Evolutionary conservation across 371 early-diverging fungal species (phyloP), one percentile per base, ranked within the genome.

Genomic region (Actinomortierella wolfii): DNA sequence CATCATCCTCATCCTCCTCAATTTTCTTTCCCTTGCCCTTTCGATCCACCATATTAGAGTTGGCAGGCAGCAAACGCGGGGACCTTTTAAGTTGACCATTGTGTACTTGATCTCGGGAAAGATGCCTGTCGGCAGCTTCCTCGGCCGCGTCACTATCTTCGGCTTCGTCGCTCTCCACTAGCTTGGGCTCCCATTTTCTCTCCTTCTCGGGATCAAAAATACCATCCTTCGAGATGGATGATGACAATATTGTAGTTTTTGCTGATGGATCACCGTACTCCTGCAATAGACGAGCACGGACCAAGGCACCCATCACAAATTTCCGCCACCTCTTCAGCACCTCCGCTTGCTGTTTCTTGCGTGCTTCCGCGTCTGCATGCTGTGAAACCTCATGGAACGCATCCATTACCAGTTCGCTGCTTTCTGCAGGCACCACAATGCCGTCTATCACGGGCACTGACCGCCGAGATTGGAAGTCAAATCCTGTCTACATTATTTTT

Each of bases 371-470:
- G 21, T 79, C 76, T 44, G 81, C 73, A 23, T 75, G 60, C 13
- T 59, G 54, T 23, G 24, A 50, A 0, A 67, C 42, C 64, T 67
- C 76, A 80, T 56, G 63, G 46, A 59, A 73, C 0, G 66, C 93
- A 65, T 91, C 91, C 50, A 78, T 47, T 0, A 95, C 56, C 20
- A 92, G 62, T 7, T 81, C 83, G 23, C 82, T 80, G 17, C 75
- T 58, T 39, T 89, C 89, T 39, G 78, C 65, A 9, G 87, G 83
- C 0, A 94, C 85, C 13, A 96, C 88, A 43, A 94, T 85, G 14
- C 96, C 96, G 9, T 80, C 58, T 1, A 86, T 65, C 3, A 87
- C 77, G 2, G 96, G 96, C 2, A 86, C 76, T 23, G 87, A 82
- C 25, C 79, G 68, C 57, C 88, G 83, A 44, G 79, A 79, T 1